Evolutionary conservation across 2,329 filamentous ascomycete species (phyloP), one percentile per base, ranked within the genome.

Genomic region (Microcera coccophila): DNA sequence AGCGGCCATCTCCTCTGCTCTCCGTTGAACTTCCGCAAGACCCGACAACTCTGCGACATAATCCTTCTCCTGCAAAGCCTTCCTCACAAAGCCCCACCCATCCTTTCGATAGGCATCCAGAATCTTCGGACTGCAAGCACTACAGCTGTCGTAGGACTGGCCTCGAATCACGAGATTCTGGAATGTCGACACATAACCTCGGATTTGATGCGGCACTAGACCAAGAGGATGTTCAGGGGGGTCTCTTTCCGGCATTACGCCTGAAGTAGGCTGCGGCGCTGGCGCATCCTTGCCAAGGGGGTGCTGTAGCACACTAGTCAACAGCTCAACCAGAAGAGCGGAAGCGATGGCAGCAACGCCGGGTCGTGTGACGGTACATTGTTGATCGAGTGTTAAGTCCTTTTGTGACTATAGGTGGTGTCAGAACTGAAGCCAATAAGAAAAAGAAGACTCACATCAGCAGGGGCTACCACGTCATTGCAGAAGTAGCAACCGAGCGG

Each of bases 401-500:
- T 91, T 95, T 61, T 95, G 79, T 3, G 90, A 95, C 87, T 95
- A 58, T 37, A 35, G 14, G 2, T 28, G 8, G 16, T 11, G 29
- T 55, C 43, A 49, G 45, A 10, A 34, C 36, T 18, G 11, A 9
- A 21, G 21, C 24, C 12, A 26, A 19, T 4, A 34, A 15, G 10
- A 7, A 22, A 2, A n/a, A 3, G 12, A 12, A 32, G 26, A 76
- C 85, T 81, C 71, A 95, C 90, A 70, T 97, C 89, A 49, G 85
- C 85, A 17, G 93, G 93, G 5, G 91, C 88, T 38, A 97, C 91
- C 19, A 98, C 91, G 63, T 98, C 93, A 59, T 95, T 97, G 69
- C 93, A 98, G 67, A 97, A 98, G 64, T 98, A 98, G 67, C 93
- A 98, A 9, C 93, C 93, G 19, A 97, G 74, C 19, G 87, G 81